phyloP scores from a whole-genome alignment of 192 early-diverging fungal species.

The Backusella luteola region DNA sequence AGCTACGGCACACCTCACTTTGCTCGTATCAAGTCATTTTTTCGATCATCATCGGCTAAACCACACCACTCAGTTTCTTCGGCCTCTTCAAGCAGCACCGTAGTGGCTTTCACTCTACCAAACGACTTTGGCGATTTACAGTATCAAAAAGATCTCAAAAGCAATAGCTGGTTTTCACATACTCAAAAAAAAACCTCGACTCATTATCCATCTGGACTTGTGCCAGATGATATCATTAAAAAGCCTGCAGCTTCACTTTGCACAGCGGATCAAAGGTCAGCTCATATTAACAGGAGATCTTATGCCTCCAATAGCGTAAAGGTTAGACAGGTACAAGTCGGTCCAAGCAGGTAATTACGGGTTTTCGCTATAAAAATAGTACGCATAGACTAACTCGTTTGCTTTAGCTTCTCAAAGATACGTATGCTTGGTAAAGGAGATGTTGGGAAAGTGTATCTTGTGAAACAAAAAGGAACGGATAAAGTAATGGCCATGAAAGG shows the following conservation, averaged over 20 bases:
- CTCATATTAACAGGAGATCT: conserved; percentile 39
- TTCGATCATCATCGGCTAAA: not conserved
- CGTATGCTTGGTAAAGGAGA: conserved; percentile 94
- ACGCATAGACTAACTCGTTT: not conserved
- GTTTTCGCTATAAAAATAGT: too few species aligned
- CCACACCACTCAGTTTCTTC: conserved; percentile 7
- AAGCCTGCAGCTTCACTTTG: not conserved
- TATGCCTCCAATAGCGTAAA: conserved; percentile 84
- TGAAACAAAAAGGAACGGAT: conserved; percentile 76
- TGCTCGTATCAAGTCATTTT: conserved; percentile 16
- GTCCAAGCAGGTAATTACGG: conserved; percentile 57
- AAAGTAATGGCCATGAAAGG: conserved; percentile 96
- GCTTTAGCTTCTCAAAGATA: conserved; percentile 76
- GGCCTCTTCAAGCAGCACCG: not conserved
- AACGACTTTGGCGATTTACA: conserved; percentile 17
- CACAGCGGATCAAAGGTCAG: conserved; percentile 1
- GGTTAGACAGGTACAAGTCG: conserved; percentile 77
- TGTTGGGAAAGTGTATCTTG: conserved; percentile 95
- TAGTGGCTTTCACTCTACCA: not conserved
- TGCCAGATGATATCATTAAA: conserved; percentile 5
- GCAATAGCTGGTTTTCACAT: conserved; percentile 11
- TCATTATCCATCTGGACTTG: not conserved
- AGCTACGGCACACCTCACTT: conserved; percentile 11
- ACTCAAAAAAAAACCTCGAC: not conserved
- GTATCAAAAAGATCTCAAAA: conserved; percentile 7